Evolutionary conservation across 2,329 filamentous ascomycete species (phyloP).

Genomic region (Cladosporium cucumerinum): DNA sequence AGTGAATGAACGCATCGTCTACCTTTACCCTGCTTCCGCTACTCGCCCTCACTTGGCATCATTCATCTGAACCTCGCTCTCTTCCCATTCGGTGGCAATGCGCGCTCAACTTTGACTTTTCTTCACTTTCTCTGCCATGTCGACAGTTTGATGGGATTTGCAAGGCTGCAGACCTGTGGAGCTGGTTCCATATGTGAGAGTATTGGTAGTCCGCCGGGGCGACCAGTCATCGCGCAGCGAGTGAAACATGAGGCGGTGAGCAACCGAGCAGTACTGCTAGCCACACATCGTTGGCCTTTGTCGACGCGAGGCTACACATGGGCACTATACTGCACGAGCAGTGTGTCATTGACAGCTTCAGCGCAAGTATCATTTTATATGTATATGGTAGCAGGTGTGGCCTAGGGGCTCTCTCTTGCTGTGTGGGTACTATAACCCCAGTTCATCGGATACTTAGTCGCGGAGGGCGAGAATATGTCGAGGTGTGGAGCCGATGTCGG

Average conservation of each 20-base stretch:
- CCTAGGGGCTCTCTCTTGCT: background rate
- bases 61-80: no score
- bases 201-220: no score
- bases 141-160: no score
- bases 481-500: background rate
- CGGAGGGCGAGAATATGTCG: background rate
- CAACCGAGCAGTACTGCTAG: background rate
- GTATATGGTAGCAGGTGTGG: no score
- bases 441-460: background rate
- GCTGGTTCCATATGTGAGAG: no score
- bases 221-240: no score
- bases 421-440: background rate
- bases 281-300: background rate
- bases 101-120: no score
- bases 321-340: background rate
- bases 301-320: background rate
- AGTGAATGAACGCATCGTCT: conserved; percentile 1
- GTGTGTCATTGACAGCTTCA: background rate
- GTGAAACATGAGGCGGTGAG: background rate
- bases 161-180: no score
- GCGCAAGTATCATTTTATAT: background rate
- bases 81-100: no score
- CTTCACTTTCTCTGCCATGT: no score
- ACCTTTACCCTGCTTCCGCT: background rate
- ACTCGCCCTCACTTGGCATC: no score